phyloP scores from a whole-genome alignment of 2,329 filamentous ascomycete species.

The Aureobasidium sp. region DNA sequence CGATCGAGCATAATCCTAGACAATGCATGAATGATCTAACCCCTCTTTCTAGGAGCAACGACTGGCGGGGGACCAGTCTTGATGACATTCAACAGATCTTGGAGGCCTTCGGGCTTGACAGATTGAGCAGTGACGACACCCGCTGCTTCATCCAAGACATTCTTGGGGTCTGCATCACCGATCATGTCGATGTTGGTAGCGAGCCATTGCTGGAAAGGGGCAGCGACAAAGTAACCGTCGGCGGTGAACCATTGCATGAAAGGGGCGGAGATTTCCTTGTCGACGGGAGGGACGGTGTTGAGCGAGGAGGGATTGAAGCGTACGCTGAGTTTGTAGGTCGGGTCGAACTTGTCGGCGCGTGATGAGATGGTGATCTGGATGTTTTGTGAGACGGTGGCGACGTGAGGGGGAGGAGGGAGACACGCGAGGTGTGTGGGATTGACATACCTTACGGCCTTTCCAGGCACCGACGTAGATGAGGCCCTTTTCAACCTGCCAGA shows the following conservation, averaged over 20 bases:
- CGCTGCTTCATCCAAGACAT: slow-evolving; percentile 36
- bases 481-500: slow-evolving; percentile 73
- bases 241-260: slow-evolving; percentile 67
- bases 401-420: slow-evolving; percentile 40
- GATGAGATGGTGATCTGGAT: slow-evolving; percentile 65
- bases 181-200: slow-evolving; percentile 61
- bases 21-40: not conserved
- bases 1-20: not conserved
- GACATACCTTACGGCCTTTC: slow-evolving; percentile 57
- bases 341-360: slow-evolving; percentile 69
- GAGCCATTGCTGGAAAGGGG: slow-evolving; percentile 72
- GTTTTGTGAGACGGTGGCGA: slow-evolving; percentile 65
- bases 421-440: not conserved
- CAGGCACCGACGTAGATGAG: slow-evolving; percentile 71
- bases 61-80: slow-evolving; percentile 7
- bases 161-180: slow-evolving; percentile 56
- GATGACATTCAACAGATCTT: slow-evolving; percentile 4
- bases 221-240: slow-evolving; percentile 67
- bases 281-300: slow-evolving; percentile 26
- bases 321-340: slow-evolving; percentile 71
- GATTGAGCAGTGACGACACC: not conserved
- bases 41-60: slow-evolving; percentile 4
- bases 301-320: slow-evolving; percentile 23
- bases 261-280: slow-evolving; percentile 51
- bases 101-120: not conserved